Evolutionary conservation across 2,329 filamentous ascomycete genomes (phyloP).

Genomic region (Sphaerulina musiva): DNA sequence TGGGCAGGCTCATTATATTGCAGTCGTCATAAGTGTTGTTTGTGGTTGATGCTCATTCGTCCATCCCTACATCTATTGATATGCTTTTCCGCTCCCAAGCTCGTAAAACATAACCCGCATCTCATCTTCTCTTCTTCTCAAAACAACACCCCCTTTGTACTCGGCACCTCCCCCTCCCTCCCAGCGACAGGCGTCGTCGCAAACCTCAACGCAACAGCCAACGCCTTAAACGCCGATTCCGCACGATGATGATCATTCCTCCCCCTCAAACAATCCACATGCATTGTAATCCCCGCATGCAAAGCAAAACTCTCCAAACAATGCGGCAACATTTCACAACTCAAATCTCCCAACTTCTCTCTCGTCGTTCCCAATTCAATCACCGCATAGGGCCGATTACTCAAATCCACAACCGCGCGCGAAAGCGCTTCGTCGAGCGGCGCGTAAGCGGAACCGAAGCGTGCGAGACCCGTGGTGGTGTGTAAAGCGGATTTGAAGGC

Average conservation of each 20-base stretch:
- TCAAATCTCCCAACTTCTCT: conserved; percentile 89
- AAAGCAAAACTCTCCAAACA: conserved; percentile 91
- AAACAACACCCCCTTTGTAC: conserved; percentile 85
- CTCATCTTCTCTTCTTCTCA: background rate
- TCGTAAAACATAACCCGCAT: background rate
- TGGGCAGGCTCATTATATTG: too few relatives aligned
- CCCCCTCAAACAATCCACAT: conserved; percentile 86
- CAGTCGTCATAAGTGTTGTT: too few relatives aligned
- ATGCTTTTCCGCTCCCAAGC: background rate
- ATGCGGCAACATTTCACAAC: conserved; percentile 95
- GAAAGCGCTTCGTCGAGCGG: conserved; percentile 94
- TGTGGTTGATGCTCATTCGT: too few relatives aligned
- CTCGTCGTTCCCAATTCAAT: conserved; percentile 77
- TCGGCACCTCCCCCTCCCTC: conserved; percentile 85
- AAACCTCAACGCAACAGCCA: conserved; percentile 75
- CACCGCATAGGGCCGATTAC: conserved; percentile 80
- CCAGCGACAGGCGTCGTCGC: conserved; percentile 70
- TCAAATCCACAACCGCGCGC: conserved; percentile 88
- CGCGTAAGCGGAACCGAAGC: conserved; percentile 86
- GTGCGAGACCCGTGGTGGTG: conserved; percentile 69
- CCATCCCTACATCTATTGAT: too few relatives aligned
- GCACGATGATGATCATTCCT: conserved; percentile 94
- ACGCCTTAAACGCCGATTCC: conserved; percentile 93
- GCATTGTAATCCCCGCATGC: conserved; percentile 81
- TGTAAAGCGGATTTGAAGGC: conserved; percentile 79